A percentile compares a stretch with the other conserved stretches of the same genome.
phyloP scores from a whole-genome alignment of 129 eudicot species.

The Saposhnikovia divaricata region DNA sequence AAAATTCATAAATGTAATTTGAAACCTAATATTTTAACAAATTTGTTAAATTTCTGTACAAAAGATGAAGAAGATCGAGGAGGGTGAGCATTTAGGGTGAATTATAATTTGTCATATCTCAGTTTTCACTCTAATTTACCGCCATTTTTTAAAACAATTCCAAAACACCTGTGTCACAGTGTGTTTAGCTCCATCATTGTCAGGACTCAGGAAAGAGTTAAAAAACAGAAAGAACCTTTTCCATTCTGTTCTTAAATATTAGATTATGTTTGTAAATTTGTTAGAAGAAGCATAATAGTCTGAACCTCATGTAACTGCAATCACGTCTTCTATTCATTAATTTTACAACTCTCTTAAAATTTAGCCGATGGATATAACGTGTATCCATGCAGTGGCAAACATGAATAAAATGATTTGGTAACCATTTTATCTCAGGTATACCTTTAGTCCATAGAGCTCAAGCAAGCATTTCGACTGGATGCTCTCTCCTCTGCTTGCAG shows the following conservation, averaged over 20 bases:
- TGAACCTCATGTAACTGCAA: neutral
- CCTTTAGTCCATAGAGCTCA: conserved; percentile 97
- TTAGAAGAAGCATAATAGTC: neutral
- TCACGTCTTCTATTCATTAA: neutral
- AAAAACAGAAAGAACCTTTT: neutral
- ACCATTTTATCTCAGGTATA: conserved; percentile 24
- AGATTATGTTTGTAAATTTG: neutral
- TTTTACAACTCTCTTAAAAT: neutral
- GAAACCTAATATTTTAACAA: too few relatives aligned
- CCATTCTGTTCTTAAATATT: neutral
- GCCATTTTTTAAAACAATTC: neutral
- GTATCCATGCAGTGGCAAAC: conserved; percentile 2
- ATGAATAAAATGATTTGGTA: neutral
- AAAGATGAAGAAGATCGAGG: too few relatives aligned
- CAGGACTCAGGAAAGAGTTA: neutral
- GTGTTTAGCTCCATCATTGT: neutral
- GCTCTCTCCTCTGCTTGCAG: conserved; percentile 96
- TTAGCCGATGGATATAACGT: neutral
- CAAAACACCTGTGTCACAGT: neutral
- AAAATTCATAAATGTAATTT: too few relatives aligned
- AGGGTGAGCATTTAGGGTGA: too few relatives aligned
- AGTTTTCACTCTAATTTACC: neutral
- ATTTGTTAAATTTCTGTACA: too few relatives aligned
- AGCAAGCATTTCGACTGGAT: conserved; percentile 94
- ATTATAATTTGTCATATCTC: neutral